Evolutionary conservation across 495 filamentous ascomycete species (phyloP), one percentile per base, ranked within the genome.

Genomic region (Xylaria bambusicola): DNA sequence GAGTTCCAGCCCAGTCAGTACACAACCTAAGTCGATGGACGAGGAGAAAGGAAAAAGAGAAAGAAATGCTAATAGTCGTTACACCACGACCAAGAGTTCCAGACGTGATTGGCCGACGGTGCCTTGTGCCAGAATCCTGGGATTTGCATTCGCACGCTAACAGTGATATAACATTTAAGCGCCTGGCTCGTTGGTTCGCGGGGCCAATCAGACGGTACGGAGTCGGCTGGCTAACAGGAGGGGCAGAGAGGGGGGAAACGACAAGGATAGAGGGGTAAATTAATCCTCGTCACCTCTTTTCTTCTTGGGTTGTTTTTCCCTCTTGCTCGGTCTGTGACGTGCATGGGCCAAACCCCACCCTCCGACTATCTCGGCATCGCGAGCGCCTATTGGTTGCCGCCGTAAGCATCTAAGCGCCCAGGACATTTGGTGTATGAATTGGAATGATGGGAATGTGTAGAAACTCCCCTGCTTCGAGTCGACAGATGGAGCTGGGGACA

Each of bases 121-220:
- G 35, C 49, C 48, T 45, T 36, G 55, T 62, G 48, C 60, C 60
- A 40, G 54, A 46, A 62, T 54, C 60, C 60, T 53, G 60, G 60
- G 60, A 62, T 52, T 31, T 58, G 60, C 53, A 62, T 58, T n/a
- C n/a, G n/a, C n/a, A n/a, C n/a, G n/a, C n/a, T n/a, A n/a, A n/a
- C n/a, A n/a, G n/a, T n/a, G n/a, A n/a, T n/a, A n/a, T n/a, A n/a
- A n/a, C n/a, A n/a, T 51, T 51, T 58, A 58, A 51, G 56, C 56
- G 56, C 56, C 56, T 51, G 45, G 36, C 36, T 8, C 49, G 24
- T 24, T 29, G 53, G 53, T 26, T 29, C 18, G 17, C 4, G 10
- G 4, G 6, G 33, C 56, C 56, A 58, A 58, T 51, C 36, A 58
- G 24, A 31, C 13, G 21, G 17, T 23, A 18, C 2, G 6, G 17